phyloP scores from a whole-genome alignment of 495 filamentous ascomycete species.

The Daldinia vernicosa region DNA sequence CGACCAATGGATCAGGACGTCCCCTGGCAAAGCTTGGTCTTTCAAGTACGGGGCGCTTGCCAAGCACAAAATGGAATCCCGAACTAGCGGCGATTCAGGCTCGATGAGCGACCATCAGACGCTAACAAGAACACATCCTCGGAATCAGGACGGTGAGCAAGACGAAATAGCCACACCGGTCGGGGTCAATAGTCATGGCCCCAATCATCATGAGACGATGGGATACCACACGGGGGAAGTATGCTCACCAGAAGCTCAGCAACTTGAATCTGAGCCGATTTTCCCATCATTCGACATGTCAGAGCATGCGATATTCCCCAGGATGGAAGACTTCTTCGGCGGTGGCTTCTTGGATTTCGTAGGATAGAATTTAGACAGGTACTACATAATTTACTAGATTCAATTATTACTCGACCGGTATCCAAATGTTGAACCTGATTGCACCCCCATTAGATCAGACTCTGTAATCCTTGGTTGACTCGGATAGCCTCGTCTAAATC shows the following conservation, averaged over 20 bases:
- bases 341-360: conserved; percentile 47
- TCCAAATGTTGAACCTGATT: neutral
- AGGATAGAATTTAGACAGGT: conserved; percentile 16
- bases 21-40: conserved; percentile 43
- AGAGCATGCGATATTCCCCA: conserved; percentile 42
- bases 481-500: neutral
- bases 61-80: conserved; percentile 40
- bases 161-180: neutral
- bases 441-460: neutral
- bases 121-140: neutral
- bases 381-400: neutral
- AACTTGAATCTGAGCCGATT: conserved; percentile 25
- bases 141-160: neutral
- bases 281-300: conserved; percentile 29
- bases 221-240: conserved; percentile 20
- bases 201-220: neutral
- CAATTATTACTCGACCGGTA: neutral
- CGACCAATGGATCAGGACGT: conserved; percentile 42
- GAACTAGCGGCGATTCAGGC: conserved; percentile 18
- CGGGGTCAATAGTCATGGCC: neutral
- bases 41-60: conserved; percentile 43
- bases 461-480: neutral
- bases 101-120: conserved; percentile 1
- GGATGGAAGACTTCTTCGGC: conserved; percentile 47
- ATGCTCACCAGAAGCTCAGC: conserved; percentile 11